phyloP scores from a whole-genome alignment of 2,329 filamentous ascomycete genomes.

The Blumeria graminis region DNA sequence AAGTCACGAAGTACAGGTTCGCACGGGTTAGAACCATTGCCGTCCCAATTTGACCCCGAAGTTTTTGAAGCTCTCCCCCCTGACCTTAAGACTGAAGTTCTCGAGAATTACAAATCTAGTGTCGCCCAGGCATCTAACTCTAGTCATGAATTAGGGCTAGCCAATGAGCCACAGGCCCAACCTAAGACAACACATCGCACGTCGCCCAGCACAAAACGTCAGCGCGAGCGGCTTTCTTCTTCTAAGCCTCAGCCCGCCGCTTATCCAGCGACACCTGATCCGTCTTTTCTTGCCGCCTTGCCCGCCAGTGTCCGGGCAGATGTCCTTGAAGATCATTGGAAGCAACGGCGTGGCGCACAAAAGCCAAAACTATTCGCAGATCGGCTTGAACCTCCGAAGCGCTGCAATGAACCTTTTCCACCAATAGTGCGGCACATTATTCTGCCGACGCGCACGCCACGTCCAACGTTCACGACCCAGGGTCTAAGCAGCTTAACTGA shows the following conservation, averaged over 20 bases:
- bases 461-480: conserved; percentile 36
- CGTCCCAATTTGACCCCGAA: conserved; percentile 65
- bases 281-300: conserved; percentile 56
- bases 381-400: conserved; percentile 12
- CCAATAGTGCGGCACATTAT: conserved; percentile 15
- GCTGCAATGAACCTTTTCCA: conserved; percentile 6
- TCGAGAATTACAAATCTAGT: conserved; percentile 37
- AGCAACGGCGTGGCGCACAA: conserved; percentile 7
- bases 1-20: too few relatives aligned
- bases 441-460: conserved; percentile 24
- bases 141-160: conserved; percentile 21
- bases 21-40: conserved; percentile 15
- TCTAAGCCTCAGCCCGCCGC: conserved; percentile 31
- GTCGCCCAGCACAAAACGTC: conserved; percentile 41
- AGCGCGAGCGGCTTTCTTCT: conserved; percentile 15
- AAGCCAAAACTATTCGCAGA: conserved; percentile 28
- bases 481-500: conserved; percentile 32
- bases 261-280: conserved; percentile 21
- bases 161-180: conserved; percentile 29
- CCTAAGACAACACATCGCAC: conserved; percentile 16
- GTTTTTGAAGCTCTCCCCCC: conserved; percentile 64
- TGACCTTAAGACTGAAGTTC: conserved; percentile 63
- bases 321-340: conserved; percentile 49
- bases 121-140: conserved; percentile 12
- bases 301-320: conserved; percentile 61